Conservation (phyloP, 2,329 filamentous ascomycete genomes). For the Bipolaris bicolor region DNA sequence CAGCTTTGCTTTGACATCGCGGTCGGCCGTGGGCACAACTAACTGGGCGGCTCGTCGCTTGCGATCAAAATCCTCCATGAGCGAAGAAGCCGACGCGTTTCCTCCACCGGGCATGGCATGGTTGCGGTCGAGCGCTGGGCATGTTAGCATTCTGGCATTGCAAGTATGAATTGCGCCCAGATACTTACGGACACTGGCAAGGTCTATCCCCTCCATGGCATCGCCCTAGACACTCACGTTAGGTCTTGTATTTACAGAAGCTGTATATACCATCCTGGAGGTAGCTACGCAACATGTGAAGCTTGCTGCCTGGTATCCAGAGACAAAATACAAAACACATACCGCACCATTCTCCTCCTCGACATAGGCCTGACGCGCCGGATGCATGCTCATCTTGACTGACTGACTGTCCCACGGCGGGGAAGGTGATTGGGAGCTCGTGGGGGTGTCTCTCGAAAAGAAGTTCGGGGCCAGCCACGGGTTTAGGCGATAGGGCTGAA, state of each 20-base stretch:
- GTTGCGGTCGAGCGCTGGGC: constrained; percentile 72
- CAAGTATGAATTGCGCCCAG: not conserved
- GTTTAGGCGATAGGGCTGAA: constrained; percentile 37
- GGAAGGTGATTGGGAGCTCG: constrained; percentile 16
- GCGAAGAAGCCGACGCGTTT: constrained; percentile 81
- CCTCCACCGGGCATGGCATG: constrained; percentile 80
- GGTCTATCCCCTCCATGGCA: constrained; percentile 63
- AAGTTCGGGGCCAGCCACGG: constrained; percentile 27
- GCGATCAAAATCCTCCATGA: constrained; percentile 86
- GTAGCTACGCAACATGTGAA: constrained; percentile 11
- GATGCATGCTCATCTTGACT: constrained; percentile 69
- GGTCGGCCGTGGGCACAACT: constrained; percentile 92
- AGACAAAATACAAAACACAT: constrained; percentile 45
- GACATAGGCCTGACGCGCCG: constrained; percentile 89
- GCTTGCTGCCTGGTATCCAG: constrained; percentile 26
- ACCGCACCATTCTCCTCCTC: constrained; percentile 78
- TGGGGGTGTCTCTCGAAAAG: constrained; percentile 23
- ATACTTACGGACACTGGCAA: constrained; percentile 67
- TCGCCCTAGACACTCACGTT: constrained; percentile 52
- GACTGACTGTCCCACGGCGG: constrained; percentile 17
- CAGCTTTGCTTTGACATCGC: constrained; percentile 70
- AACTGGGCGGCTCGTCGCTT: constrained; percentile 88
- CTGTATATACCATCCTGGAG: not conserved
- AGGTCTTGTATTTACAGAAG: constrained; percentile 12
- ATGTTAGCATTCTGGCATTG: not conserved